Percentiles rank a stretch among this genome's conserved stretches.
Conservation (phyloP, 768 basidiomycete genomes). For the Pulveroboletus sp. region DNA sequence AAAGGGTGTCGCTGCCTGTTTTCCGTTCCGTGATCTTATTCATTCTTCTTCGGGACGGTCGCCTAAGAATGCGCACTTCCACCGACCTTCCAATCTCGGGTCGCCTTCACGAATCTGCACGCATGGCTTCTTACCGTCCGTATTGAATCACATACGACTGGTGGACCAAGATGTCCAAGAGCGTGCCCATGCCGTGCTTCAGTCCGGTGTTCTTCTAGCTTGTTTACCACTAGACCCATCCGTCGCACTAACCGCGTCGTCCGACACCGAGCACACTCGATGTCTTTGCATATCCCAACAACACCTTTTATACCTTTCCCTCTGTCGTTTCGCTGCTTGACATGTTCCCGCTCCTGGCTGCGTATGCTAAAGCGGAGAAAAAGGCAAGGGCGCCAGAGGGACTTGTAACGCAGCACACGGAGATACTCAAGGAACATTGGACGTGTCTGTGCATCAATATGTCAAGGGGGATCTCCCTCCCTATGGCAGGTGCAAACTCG, state of each 20-base stretch:
- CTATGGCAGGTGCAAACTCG: slow-evolving; percentile 51
- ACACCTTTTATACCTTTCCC: slow-evolving; percentile 25
- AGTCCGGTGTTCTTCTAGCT: slow-evolving; percentile 40
- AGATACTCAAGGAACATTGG: slow-evolving; percentile 90
- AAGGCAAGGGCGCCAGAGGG: slow-evolving; percentile 62
- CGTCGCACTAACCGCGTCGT: not conserved
- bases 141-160: slow-evolving; percentile 60
- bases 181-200: slow-evolving; percentile 76
- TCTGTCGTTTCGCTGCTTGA: slow-evolving; percentile 19
- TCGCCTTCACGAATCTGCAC: slow-evolving; percentile 88
- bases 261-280: slow-evolving; percentile 13
- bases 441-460: slow-evolving; percentile 73
- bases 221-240: slow-evolving; percentile 16
- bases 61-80: slow-evolving; percentile 69
- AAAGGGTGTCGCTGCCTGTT: slow-evolving; percentile 40
- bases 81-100: slow-evolving; percentile 95
- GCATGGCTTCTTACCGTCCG: slow-evolving; percentile 88
- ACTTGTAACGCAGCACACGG: slow-evolving; percentile 83
- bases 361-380: slow-evolving; percentile 26
- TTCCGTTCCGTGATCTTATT: not conserved
- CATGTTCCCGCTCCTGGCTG: slow-evolving; percentile 25
- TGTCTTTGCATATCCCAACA: slow-evolving; percentile 20
- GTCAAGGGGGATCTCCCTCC: slow-evolving; percentile 68
- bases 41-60: not conserved
- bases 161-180: slow-evolving; percentile 90